Evolutionary conservation across 768 basidiomycete species (phyloP), one percentile per base, ranked within the genome.

Genomic region (Xerocomus spinulosus): DNA sequence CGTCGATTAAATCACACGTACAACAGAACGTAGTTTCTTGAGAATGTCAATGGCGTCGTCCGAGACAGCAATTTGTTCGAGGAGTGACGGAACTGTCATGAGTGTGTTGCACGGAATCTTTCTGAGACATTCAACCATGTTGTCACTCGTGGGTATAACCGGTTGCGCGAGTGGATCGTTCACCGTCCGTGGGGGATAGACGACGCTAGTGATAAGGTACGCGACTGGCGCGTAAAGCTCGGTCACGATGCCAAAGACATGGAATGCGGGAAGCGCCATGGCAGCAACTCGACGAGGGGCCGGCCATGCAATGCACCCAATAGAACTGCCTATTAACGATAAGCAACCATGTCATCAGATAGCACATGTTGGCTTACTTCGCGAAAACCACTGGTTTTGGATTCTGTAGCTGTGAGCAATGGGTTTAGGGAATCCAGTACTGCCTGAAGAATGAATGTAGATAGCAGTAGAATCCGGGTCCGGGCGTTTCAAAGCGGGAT

Each of bases 341-440:
- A 5, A 37, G 24, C 8, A 28, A 18, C n/a, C 4, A 29, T 3
- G 37, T 20, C n/a, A 3, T 9, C 24, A 35, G 13, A 25, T 20
- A 17, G 29, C 23, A 5, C 12, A 26, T 20, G 3, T n/a, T 6
- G 14, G 45, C 68, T 48, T 54, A 75, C 73, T 52, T 17, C 67
- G 58, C 3, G 50, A 38, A 18, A 63, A 54, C 68, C 73, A 71
- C 30, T 73, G 61, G 2, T 63, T 43, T 17, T 73, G 44, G 3
- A 55, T 54, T 21, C 53, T 56, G 43, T 70, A 62, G 1, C 62
- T 68, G 21, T 69, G 60, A 1, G 64, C 48, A 24, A 79, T 70
- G 3, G 72, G 54, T 50, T 75, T 77, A 0, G 77, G 76, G 34
- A 73, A 60, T 4, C 76, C 76, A 0, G 77, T 76, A 34, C 73